Evolutionary conservation across 2,329 filamentous ascomycete genomes (phyloP), one percentile per base, ranked within the genome.

Genomic region (Hypoxylon sp.): DNA sequence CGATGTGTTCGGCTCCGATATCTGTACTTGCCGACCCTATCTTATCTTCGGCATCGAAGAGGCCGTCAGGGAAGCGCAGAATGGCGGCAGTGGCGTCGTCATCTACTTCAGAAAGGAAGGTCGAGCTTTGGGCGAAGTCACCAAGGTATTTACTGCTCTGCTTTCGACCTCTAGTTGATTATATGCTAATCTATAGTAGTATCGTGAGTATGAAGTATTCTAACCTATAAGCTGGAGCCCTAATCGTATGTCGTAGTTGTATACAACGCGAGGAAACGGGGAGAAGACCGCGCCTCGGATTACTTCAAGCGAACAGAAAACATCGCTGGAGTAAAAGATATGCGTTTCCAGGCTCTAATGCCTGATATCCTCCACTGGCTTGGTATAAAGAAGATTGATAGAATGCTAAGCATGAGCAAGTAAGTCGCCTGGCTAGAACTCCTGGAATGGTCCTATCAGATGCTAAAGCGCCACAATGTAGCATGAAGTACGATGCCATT

Each of bases 81-180:
- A 92, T 63, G 95, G 95, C 59, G 95, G 95, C 52, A 95, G 92
- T 74, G 95, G 95, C 63, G 94, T 98, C 22, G 96, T 98, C 59
- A 98, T 98, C 79, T 99, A 99, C 80, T 99, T 98, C 88, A 90
- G 96, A 74, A 99, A 99, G 80, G 96, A 99, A 84, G 96, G 96
- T 33, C 89, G 96, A 73, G 96, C 95, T 39, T 84, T 98, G 5
- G 96, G 96, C 59, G 96, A 99, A 80, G 96, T 99, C 31, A 97
- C 94, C 59, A 98, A 98, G 79, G 94, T 97, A 77, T 88, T 86
- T 79, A 37, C 35, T 44, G 47, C 51, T 54, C 33, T 73, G 8
- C 39, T 51, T 54, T 47, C 48, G 37, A 52, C 78, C 14, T 79
- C 44, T 75, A 39, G 50, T 57, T 57, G 59, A 50, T 51, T 48